Conservation (phyloP, 805 yeast genomes). For the Candida endomychidarum region DNA sequence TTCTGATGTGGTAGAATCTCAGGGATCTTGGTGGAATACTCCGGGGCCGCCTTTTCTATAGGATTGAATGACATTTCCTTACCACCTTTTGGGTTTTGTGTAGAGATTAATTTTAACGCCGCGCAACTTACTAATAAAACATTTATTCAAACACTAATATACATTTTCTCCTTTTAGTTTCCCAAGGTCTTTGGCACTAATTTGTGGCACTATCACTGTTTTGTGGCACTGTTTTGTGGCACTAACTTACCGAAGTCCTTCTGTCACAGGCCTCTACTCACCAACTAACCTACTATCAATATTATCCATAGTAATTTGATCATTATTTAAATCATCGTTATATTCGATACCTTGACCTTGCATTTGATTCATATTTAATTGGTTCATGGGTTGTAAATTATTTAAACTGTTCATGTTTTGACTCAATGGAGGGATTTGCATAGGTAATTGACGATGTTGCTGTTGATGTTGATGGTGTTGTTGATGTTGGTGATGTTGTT, state of each 20-base stretch:
- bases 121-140: slow-evolving; percentile 7
- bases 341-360: slow-evolving; percentile 1
- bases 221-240: no score
- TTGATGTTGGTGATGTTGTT: slow-evolving; percentile 22
- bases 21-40: slow-evolving; percentile 47
- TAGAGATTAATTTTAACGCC: no score
- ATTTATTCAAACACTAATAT: slow-evolving; percentile 11
- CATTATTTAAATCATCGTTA: slow-evolving; percentile 16
- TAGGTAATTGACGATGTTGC: slow-evolving; percentile 6
- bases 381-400: slow-evolving; percentile 5
- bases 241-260: no score
- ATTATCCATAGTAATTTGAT: slow-evolving; percentile 43
- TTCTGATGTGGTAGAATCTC: slow-evolving; percentile 63
- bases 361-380: slow-evolving; percentile 1
- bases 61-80: slow-evolving; percentile 8
- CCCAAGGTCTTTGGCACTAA: no score
- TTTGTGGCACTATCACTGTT: no score
- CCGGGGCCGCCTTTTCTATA: slow-evolving; percentile 19
- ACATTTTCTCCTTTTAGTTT: no score
- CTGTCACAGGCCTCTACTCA: slow-evolving; percentile 21
- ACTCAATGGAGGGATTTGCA: slow-evolving; percentile 1
- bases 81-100: background rate
- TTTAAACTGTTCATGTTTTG: background rate
- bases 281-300: slow-evolving; percentile 47
- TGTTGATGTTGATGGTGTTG: slow-evolving; percentile 13